Conservation (phyloP, 179 eudicot species). For the Amaranthus tricolor region DNA sequence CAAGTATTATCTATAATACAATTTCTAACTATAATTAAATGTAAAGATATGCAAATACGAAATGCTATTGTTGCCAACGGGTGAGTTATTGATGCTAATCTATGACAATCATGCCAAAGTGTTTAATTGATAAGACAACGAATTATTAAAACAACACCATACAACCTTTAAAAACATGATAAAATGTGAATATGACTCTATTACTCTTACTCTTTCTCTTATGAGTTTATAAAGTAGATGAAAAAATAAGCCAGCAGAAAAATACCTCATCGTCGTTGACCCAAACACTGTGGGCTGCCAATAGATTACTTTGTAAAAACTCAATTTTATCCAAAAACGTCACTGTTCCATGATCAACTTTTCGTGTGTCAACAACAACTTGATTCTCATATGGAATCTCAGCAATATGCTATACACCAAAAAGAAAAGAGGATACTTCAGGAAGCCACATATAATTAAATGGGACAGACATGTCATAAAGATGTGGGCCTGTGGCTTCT, state of each 20-base stretch:
- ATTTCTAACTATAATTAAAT: too few species aligned
- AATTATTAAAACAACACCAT: not conserved
- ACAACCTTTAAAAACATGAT: not conserved
- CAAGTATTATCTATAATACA: too few species aligned
- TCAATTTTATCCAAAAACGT: constrained; percentile 66
- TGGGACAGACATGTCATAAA: not conserved
- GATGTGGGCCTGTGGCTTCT: not conserved
- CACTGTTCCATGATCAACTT: constrained; percentile 83
- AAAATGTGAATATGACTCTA: not conserved
- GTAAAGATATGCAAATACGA: constrained; percentile 6
- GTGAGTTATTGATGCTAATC: not conserved
- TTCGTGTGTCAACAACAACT: constrained; percentile 50
- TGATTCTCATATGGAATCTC: constrained; percentile 86
- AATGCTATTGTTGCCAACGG: not conserved
- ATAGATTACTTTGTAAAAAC: constrained; percentile 66
- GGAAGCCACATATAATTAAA: not conserved
- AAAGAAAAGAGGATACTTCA: not conserved
- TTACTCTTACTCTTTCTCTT: not conserved
- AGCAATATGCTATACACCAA: constrained; percentile 67
- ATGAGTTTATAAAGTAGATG: constrained; percentile 2
- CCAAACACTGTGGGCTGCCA: constrained; percentile 96
- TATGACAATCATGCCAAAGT: not conserved
- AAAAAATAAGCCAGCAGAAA: not conserved
- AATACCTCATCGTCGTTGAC: constrained; percentile 72
- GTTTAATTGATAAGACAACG: not conserved